A percentile compares a stretch with the other conserved stretches of the same genome.
Conservation (phyloP, 2,329 filamentous ascomycete genomes). For the Lachnum nothofagi region DNA sequence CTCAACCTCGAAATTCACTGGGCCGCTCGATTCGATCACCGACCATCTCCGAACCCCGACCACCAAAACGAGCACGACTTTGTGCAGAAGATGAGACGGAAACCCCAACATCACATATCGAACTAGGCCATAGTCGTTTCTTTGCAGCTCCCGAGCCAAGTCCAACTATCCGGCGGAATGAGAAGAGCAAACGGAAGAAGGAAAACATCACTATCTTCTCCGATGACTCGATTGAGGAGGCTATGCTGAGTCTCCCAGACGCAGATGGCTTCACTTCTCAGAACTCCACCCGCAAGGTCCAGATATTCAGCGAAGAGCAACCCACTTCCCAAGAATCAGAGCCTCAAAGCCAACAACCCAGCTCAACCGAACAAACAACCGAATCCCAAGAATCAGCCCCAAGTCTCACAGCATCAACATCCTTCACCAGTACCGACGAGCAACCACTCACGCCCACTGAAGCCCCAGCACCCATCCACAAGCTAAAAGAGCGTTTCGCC, state of each 20-base stretch:
- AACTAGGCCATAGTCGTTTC: slow-evolving; percentile 42
- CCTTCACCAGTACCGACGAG: slow-evolving; percentile 21
- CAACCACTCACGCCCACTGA: slow-evolving; percentile 22
- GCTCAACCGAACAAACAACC: neutral
- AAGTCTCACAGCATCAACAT: slow-evolving; percentile 20
- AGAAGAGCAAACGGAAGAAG: slow-evolving; percentile 36
- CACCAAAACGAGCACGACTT: slow-evolving; percentile 46
- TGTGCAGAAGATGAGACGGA: slow-evolving; percentile 42
- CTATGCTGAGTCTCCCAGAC: slow-evolving; percentile 42
- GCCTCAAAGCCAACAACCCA: slow-evolving; percentile 2
- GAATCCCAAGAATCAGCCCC: slow-evolving; percentile 22
- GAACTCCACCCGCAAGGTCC: slow-evolving; percentile 20
- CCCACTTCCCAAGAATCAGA: neutral
- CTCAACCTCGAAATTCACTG: slow-evolving; percentile 35
- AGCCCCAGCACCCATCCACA: neutral
- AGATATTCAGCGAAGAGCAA: slow-evolving; percentile 21
- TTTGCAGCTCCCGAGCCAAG: slow-evolving; percentile 38
- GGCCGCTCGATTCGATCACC: slow-evolving; percentile 37
- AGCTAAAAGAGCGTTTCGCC: slow-evolving; percentile 22
- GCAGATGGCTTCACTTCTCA: slow-evolving; percentile 18
- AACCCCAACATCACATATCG: slow-evolving; percentile 32
- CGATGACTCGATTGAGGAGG: slow-evolving; percentile 47
- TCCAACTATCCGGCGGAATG: slow-evolving; percentile 35
- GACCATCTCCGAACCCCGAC: slow-evolving; percentile 40
- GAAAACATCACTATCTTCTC: slow-evolving; percentile 46